These are phyloP conservation scores for Sporobolomyces roseus DNA, from an alignment of 768 basidiomycete species.

Conservation along the genomic window DNA sequence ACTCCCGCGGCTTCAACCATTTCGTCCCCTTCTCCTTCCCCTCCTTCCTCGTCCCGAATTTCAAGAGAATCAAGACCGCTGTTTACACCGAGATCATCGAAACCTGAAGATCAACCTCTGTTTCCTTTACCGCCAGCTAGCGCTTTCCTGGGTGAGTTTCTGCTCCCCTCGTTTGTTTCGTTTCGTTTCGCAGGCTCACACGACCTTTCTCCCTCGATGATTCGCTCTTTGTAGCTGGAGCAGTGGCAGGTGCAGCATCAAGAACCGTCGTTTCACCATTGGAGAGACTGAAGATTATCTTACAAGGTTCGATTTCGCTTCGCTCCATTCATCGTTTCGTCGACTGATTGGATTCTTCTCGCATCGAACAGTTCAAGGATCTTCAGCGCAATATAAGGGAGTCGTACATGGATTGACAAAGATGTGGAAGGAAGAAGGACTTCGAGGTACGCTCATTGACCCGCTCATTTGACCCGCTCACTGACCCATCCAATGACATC, in stretches of 20 bases:
- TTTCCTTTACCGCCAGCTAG: conserved; percentile 30
- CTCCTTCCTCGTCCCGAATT: background rate
- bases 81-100: background rate
- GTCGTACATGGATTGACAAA: conserved; percentile 77
- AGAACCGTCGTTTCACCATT: conserved; percentile 88
- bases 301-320: conserved; percentile 47
- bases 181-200: background rate
- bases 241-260: conserved; percentile 58
- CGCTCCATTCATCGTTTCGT: background rate
- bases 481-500: too few relatives aligned
- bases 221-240: conserved; percentile 42
- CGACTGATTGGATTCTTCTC: background rate
- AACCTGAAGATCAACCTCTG: background rate
- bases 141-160: conserved; percentile 31
- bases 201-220: background rate
- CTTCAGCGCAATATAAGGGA: conserved; percentile 61
- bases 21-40: background rate
- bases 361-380: conserved; percentile 59
- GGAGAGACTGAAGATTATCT: conserved; percentile 92
- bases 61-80: background rate
- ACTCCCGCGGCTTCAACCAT: background rate
- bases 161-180: background rate
- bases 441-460: conserved; percentile 50
- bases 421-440: conserved; percentile 92
- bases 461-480: too few relatives aligned